These are phyloP conservation scores for Metarhizium rileyi DNA, from an alignment of 2,329 filamentous ascomycete species.

Conservation along the genomic window DNA sequence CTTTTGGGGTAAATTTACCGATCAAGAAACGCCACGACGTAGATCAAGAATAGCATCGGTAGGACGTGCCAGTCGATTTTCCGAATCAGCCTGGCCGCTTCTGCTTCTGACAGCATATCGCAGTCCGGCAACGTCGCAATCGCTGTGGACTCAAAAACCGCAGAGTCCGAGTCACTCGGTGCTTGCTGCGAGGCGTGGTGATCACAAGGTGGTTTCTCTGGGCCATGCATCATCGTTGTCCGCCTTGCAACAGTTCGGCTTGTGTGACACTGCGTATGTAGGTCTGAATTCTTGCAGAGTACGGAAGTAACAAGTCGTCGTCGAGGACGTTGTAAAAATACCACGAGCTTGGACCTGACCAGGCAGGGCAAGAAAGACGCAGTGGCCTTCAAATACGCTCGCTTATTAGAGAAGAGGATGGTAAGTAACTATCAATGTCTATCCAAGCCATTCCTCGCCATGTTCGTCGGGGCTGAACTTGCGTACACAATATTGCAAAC, in stretches of 20 bases:
- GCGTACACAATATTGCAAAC: background rate
- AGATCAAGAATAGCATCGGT: conserved; percentile 6
- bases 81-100: conserved; percentile 2
- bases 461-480: background rate
- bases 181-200: background rate
- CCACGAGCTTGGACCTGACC: too few relatives aligned
- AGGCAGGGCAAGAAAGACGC: background rate
- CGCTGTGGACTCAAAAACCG: background rate
- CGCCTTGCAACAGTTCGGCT: background rate
- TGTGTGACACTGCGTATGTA: background rate
- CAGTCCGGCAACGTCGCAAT: background rate
- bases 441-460: background rate
- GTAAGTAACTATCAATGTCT: background rate
- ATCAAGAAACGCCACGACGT: conserved; percentile 6
- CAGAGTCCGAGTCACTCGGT: background rate
- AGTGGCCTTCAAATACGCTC: background rate
- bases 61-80: conserved; percentile 3
- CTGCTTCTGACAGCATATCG: background rate
- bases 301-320: background rate
- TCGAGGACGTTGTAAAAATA: too few relatives aligned
- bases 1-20: background rate
- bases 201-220: background rate
- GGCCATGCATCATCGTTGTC: background rate
- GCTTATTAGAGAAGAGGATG: background rate
- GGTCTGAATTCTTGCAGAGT: background rate